Evolutionary conservation across 2,329 filamentous ascomycete genomes (phyloP).

Genomic region (Colletotrichum liaoningense): DNA sequence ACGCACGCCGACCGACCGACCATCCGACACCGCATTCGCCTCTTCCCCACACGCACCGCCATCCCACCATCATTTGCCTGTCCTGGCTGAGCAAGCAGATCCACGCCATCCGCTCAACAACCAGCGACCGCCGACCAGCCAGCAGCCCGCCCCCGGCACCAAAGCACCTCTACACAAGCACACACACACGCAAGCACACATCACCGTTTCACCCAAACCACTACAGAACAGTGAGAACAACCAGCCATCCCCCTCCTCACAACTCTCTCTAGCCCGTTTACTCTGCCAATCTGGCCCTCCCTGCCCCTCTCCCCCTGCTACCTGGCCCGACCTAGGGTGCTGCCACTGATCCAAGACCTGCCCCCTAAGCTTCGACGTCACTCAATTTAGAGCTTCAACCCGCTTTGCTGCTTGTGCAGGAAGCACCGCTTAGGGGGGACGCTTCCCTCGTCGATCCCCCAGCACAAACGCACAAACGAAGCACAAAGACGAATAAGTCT

Average conservation of each 20-base stretch:
- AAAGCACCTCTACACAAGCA: not conserved
- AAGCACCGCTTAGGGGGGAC: slow-evolving; percentile 19
- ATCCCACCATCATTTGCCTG: slow-evolving; percentile 20
- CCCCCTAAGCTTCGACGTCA: slow-evolving; percentile 24
- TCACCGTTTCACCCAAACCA: slow-evolving; percentile 30
- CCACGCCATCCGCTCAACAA: not conserved
- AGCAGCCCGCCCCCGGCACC: not conserved
- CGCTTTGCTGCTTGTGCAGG: slow-evolving; percentile 24
- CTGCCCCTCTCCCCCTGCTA: not conserved
- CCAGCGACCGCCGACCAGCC: not conserved
- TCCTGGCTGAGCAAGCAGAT: not conserved
- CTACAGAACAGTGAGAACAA: not conserved
- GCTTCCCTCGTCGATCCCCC: slow-evolving; percentile 25
- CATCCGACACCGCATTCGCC: slow-evolving; percentile 19
- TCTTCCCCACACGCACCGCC: slow-evolving; percentile 30
- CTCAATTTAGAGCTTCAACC: slow-evolving; percentile 33
- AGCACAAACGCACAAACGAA: slow-evolving; percentile 21
- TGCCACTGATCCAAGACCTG: not conserved
- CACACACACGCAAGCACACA: not conserved
- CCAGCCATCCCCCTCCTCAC: slow-evolving; percentile 1
- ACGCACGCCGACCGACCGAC: slow-evolving; percentile 22
- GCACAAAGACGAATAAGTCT: slow-evolving; percentile 28
- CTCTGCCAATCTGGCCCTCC: not conserved
- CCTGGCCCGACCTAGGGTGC: not conserved
- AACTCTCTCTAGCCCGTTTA: slow-evolving; percentile 18